These are phyloP conservation scores for Dichotomocladium elegans DNA, from an alignment of 371 early-diverging fungal genomes.

Conservation along the genomic window DNA sequence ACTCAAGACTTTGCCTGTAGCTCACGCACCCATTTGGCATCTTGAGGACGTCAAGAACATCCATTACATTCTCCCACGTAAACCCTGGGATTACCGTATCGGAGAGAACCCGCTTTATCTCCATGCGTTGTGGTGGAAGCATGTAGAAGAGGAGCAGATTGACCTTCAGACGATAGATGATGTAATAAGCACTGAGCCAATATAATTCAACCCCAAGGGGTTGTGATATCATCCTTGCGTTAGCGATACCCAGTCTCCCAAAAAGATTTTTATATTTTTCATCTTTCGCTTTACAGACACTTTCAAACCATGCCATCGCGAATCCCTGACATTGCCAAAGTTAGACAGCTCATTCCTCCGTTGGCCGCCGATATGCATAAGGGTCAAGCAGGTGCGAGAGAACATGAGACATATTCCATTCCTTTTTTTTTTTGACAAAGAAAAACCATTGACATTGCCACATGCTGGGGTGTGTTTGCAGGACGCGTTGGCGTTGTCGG, in stretches of 20 bases:
- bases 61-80: slow-evolving; percentile 17
- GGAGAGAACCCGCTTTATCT: background rate
- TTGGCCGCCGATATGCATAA: slow-evolving; percentile 69
- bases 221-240: background rate
- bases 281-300: background rate
- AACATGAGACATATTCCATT: no score
- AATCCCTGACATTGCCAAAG: slow-evolving; percentile 40
- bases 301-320: slow-evolving; percentile 21
- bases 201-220: background rate
- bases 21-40: slow-evolving; percentile 37
- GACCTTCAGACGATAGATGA: background rate
- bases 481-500: slow-evolving; percentile 72
- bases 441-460: background rate
- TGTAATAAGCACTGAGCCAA: background rate
- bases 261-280: no score
- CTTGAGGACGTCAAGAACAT: slow-evolving; percentile 18
- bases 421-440: no score
- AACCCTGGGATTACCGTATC: slow-evolving; percentile 21
- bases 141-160: background rate
- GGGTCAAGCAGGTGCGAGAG: slow-evolving; percentile 78
- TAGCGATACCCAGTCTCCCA: no score
- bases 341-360: slow-evolving; percentile 70
- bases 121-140: background rate
- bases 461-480: slow-evolving; percentile 4
- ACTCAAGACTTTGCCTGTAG: slow-evolving; percentile 32